These are phyloP conservation scores for Colletotrichum nymphaeae DNA, from an alignment of 2,329 filamentous ascomycete genomes.

Conservation along the genomic window DNA sequence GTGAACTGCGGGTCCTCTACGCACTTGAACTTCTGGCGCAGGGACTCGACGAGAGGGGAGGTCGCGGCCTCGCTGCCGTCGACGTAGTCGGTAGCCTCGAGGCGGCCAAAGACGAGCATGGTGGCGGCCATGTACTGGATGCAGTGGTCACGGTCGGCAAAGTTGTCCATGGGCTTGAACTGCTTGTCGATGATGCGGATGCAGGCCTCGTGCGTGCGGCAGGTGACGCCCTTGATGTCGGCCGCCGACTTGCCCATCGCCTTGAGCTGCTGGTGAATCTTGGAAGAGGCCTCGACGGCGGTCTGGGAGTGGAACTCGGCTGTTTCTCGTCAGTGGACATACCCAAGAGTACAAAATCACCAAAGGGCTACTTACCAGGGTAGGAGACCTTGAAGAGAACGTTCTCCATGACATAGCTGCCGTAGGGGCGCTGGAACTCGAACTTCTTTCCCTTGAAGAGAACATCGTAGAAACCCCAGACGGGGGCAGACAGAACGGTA, in stretches of 20 bases:
- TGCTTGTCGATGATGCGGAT: conserved; percentile 99
- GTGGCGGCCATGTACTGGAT: conserved; percentile 99
- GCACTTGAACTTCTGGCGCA: conserved; percentile 93
- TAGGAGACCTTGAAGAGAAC: conserved; percentile 99
- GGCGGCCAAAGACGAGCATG: conserved; percentile 95
- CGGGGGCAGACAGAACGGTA: conserved; percentile 90
- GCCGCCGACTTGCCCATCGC: conserved; percentile 88
- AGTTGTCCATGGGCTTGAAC: conserved; percentile 99
- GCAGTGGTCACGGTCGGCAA: conserved; percentile 98
- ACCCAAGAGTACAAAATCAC: background rate
- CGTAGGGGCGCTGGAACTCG: conserved; percentile 94
- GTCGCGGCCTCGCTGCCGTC: conserved; percentile 94
- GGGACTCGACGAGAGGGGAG: conserved; percentile 87
- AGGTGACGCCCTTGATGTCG: conserved; percentile 93
- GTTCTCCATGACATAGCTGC: conserved; percentile 99
- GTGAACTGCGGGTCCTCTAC: conserved; percentile 97
- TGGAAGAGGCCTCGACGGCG: conserved; percentile 93
- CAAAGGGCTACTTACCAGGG: conserved; percentile 71
- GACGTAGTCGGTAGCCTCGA: conserved; percentile 92
- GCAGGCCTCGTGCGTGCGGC: conserved; percentile 98
- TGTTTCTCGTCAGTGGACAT: conserved; percentile 19
- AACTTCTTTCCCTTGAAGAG: conserved; percentile 97
- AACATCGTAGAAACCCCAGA: conserved; percentile 99
- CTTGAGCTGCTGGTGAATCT: conserved; percentile 85
- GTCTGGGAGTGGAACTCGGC: conserved; percentile 99